Evolutionary conservation across 106 monocot genomes (phyloP), one percentile per base, ranked within the genome.

Genomic region (Dioscorea alata): DNA sequence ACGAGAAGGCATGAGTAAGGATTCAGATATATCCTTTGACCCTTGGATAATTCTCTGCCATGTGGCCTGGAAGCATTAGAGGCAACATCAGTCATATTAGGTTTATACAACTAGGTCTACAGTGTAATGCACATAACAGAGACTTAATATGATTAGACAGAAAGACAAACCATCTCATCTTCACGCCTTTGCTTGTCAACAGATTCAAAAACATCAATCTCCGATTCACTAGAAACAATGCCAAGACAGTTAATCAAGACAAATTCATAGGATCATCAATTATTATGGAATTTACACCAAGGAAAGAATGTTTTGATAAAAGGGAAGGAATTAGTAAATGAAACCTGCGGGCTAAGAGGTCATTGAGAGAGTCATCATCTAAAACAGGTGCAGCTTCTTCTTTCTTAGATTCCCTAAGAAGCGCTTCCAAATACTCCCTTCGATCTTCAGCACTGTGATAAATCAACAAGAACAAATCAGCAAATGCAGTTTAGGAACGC

Each of bases 301-400:
- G 28, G 28, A 28, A 6, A 42, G 42, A 42, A 42, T 42, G 0
- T 42, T 42, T 42, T 42, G 42, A 42, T 10, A 10, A 6, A 42
- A 42, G 42, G 9, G 10, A 42, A 42, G 10, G 42, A 42, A 42
- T 1, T 3, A 42, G 6, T 42, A 42, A 42, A 42, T 42, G 42
- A 42, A 76, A 82, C 99, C 99, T 93, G 34, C 99, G 93, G 31
- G 99, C 99, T 60, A 99, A 68, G 50, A 99, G 72, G 74, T 93
- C 78, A 75, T 99, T 99, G 25, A 99, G 93, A 76, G 99, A 80
- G 83, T 99, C 99, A 83, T 99, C 93, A 74, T 85, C 93, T 73
- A 99, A 83, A 56, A 99, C 99, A 82, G 76, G 83, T 67, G 90
- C 83, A 59, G 90, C 81, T 86, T 99, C 99, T 86, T 99, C 99